These are phyloP conservation scores for Hymenoscyphus scutula DNA, from an alignment of 2,329 filamentous ascomycete species.

Conservation along the genomic window DNA sequence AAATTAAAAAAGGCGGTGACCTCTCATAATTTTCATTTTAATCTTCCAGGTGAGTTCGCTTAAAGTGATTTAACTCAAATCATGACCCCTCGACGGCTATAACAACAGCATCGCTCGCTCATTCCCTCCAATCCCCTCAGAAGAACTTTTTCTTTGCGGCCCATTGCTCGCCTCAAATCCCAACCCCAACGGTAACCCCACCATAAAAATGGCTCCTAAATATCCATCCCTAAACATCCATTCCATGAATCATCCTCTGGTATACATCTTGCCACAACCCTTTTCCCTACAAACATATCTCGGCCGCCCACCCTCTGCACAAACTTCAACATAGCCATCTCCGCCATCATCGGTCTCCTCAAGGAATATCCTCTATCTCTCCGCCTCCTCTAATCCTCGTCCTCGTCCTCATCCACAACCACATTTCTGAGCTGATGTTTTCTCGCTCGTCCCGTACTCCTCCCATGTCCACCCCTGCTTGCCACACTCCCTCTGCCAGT, in stretches of 20 bases:
- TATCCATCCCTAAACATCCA: no score
- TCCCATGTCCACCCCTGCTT: background rate
- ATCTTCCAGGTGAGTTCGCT: no score
- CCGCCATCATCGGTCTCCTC: background rate
- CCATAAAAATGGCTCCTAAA: no score
- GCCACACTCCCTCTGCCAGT: background rate
- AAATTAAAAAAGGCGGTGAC: no score
- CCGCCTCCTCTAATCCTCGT: background rate
- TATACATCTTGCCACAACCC: background rate
- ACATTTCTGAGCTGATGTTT: background rate
- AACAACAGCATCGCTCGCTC: no score
- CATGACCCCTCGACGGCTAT: no score
- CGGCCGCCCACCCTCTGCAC: background rate
- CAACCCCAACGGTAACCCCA: no score
- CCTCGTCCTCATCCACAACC: background rate
- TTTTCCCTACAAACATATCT: background rate
- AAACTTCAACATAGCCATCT: conserved; percentile 1
- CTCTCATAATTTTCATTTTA: no score
- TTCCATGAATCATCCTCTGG: background rate
- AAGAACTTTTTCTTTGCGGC: no score
- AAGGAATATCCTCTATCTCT: background rate
- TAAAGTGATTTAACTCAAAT: no score
- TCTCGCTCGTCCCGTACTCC: background rate
- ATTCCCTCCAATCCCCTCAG: no score
- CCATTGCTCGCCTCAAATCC: no score